A percentile compares a stretch with the other conserved stretches of the same genome.
phyloP scores from a whole-genome alignment of 2,329 filamentous ascomycete genomes.

The Sporothrix variecibatus region DNA sequence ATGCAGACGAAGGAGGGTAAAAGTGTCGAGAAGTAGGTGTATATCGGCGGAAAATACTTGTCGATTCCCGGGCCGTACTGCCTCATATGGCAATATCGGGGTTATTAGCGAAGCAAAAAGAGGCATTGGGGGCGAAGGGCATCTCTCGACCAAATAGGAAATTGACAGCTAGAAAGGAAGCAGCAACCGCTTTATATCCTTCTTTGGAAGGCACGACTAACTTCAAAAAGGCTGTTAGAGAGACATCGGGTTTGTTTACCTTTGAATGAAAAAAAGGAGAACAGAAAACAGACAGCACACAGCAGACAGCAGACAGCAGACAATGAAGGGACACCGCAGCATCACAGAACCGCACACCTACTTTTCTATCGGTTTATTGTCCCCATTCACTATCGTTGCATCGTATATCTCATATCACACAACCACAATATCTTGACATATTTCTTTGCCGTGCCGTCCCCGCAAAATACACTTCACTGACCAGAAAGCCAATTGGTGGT shows the following conservation, averaged over 20 bases:
- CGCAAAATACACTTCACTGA: constrained; percentile 5
- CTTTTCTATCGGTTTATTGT: no score
- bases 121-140: neutral
- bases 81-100: constrained; percentile 4
- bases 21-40: neutral
- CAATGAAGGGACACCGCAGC: no score
- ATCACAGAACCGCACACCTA: no score
- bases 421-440: neutral
- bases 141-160: neutral
- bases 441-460: constrained; percentile 1
- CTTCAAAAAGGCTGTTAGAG: no score
- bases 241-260: no score
- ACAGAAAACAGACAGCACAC: no score
- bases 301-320: no score
- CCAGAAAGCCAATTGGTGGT: neutral
- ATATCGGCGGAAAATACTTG: neutral
- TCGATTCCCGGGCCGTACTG: neutral
- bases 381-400: no score
- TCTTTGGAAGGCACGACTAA: neutral
- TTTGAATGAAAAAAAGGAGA: no score
- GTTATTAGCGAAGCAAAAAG: neutral
- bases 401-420: neutral
- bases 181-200: neutral
- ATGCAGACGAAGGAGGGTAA: neutral
- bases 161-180: neutral